Conservation (phyloP, 257 asterid species). For the Jaltomata sinuosa region DNA sequence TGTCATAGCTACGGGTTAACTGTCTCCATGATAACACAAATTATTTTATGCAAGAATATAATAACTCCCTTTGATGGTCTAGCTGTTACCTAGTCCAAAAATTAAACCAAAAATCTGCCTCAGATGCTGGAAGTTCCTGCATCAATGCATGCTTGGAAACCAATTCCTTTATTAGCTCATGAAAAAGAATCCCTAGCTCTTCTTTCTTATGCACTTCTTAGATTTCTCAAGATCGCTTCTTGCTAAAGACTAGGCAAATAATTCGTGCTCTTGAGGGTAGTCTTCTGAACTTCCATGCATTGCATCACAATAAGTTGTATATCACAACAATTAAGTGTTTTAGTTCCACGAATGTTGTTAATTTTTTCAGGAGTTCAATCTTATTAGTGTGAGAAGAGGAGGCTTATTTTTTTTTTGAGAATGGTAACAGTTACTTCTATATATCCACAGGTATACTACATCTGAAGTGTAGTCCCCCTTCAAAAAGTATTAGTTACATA, state of each 20-base stretch:
- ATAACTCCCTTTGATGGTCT: background rate
- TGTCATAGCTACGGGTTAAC: background rate
- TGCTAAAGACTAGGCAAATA: background rate
- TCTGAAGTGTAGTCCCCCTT: too few species aligned
- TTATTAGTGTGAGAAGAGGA: background rate
- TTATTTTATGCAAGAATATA: background rate
- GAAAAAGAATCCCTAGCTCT: background rate
- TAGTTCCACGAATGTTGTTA: background rate
- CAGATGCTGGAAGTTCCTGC: background rate
- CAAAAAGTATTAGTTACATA: too few species aligned
- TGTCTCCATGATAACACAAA: background rate
- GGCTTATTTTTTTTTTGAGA: too few species aligned
- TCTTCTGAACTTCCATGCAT: background rate
- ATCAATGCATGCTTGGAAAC: background rate
- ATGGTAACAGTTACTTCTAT: too few species aligned
- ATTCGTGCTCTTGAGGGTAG: background rate
- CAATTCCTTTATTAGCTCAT: background rate
- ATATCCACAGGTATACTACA: too few species aligned
- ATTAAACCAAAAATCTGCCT: background rate
- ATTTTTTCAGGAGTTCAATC: background rate
- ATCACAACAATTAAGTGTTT: background rate
- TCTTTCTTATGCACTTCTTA: background rate
- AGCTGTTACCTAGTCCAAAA: background rate
- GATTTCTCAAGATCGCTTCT: background rate
- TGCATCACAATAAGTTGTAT: background rate